phyloP scores from a whole-genome alignment of 371 early-diverging fungal species.

The Mucor ambiguus region DNA sequence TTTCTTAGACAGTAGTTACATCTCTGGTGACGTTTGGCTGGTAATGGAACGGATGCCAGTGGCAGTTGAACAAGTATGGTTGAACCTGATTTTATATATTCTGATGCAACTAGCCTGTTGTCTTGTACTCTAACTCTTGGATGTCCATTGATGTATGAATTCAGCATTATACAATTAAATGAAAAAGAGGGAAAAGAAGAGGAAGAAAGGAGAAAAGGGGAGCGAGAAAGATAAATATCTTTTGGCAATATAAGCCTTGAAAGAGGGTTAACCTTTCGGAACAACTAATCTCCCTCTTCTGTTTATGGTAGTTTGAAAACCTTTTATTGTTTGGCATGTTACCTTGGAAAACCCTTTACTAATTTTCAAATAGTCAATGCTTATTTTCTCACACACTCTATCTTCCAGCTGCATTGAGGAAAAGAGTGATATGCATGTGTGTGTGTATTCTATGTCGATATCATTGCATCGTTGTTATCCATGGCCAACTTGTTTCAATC shows the following conservation, averaged over 20 bases:
- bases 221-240: not conserved
- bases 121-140: conserved; percentile 5
- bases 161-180: conserved; percentile 7
- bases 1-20: conserved; percentile 48
- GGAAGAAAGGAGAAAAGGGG: not conserved
- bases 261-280: not conserved
- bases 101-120: conserved; percentile 12
- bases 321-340: conserved; percentile 8
- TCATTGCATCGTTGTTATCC: not conserved
- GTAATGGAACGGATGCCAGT: conserved; percentile 43
- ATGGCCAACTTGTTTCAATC: not conserved
- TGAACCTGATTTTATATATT: conserved; percentile 29
- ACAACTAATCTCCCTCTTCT: not conserved
- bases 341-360: conserved; percentile 9
- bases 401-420: not conserved
- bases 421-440: not conserved
- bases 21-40: conserved; percentile 41
- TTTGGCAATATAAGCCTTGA: not conserved
- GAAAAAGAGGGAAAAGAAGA: conserved; percentile 1
- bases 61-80: conserved; percentile 33
- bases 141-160: conserved; percentile 14
- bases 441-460: not conserved
- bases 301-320: not conserved
- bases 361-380: conserved; percentile 11
- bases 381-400: conserved; percentile 13